phyloP scores from a whole-genome alignment of 805 yeast species.

The Lachancea lanzarotensis region DNA sequence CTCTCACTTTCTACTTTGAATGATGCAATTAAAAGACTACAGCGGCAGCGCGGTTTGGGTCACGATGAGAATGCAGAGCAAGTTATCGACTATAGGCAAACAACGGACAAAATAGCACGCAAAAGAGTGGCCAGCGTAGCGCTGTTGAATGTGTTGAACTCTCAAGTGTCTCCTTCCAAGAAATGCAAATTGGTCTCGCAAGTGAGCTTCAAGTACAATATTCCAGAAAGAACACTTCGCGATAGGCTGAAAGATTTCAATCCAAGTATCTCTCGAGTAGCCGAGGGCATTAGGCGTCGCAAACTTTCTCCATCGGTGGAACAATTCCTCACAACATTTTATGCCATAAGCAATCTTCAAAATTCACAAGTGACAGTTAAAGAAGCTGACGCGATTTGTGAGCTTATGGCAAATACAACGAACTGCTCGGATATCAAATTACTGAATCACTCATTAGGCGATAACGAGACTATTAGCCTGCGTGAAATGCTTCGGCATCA shows the following conservation, averaged over 20 bases:
- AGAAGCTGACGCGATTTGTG: constrained; percentile 9
- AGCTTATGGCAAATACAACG: constrained; percentile 6
- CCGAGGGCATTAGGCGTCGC: constrained; percentile 7
- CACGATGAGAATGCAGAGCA: constrained; percentile 1
- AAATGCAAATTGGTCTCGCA: constrained; percentile 5
- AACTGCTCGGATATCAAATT: constrained; percentile 2
- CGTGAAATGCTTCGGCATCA: constrained; percentile 3
- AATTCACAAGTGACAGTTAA: constrained; percentile 8
- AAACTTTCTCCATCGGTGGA: constrained; percentile 5
- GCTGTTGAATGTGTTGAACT: constrained; percentile 6
- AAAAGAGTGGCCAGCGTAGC: constrained; percentile 10
- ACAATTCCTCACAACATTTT: constrained; percentile 7
- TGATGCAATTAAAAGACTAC: constrained; percentile 6
- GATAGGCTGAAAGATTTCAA: constrained; percentile 5
- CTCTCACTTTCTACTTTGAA: constrained; percentile 6
- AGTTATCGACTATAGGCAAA: constrained; percentile 3
- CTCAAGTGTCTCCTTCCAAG: constrained; percentile 8
- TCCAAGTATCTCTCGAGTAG: constrained; percentile 6
- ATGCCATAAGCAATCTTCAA: constrained; percentile 5
- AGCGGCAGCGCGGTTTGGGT: constrained; percentile 5
- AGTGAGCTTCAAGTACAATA: constrained; percentile 7
- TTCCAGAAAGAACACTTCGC: constrained; percentile 8
- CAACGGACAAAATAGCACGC: constrained; percentile 2
- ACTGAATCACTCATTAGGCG: not conserved
- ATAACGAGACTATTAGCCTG: constrained; percentile 1